These are phyloP conservation scores for Oryza brachyantha DNA, from an alignment of 176 grass and related monocot genomes.

Conservation along the genomic window DNA sequence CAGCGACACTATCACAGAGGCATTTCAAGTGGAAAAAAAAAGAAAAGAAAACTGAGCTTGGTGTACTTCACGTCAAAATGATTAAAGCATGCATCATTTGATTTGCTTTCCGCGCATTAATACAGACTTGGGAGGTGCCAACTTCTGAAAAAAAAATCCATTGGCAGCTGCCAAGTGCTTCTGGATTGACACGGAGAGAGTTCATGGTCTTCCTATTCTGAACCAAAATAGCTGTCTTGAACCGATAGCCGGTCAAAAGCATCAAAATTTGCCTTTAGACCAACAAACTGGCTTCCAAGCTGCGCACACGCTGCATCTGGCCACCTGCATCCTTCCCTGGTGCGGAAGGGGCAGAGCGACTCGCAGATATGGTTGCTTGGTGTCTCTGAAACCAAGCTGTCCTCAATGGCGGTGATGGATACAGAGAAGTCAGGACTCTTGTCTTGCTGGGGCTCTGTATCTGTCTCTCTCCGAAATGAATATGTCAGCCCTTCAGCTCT, in stretches of 20 bases:
- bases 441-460: slow-evolving; percentile 29
- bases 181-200: not conserved
- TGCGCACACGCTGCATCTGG: slow-evolving; percentile 77
- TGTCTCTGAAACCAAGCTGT: slow-evolving; percentile 46
- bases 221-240: slow-evolving; percentile 79
- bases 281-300: slow-evolving; percentile 88
- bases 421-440: slow-evolving; percentile 60
- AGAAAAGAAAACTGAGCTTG: not conserved
- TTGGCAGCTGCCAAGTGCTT: slow-evolving; percentile 21
- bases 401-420: slow-evolving; percentile 83
- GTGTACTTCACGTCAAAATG: slow-evolving; percentile 18
- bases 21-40: not conserved
- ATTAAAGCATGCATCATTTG: slow-evolving; percentile 11
- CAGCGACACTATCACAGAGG: not conserved
- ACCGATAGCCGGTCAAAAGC: slow-evolving; percentile 83
- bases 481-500: slow-evolving; percentile 42
- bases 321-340: slow-evolving; percentile 88
- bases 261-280: slow-evolving; percentile 94
- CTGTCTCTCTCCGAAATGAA: slow-evolving; percentile 40
- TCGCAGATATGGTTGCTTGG: slow-evolving; percentile 57
- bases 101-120: slow-evolving; percentile 7
- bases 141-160: slow-evolving; percentile 30
- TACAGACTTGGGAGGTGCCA: slow-evolving; percentile 33
- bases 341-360: slow-evolving; percentile 69
- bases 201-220: slow-evolving; percentile 41